phyloP scores from a whole-genome alignment of 177 flowering plant species.

The Telopea speciosissima region DNA sequence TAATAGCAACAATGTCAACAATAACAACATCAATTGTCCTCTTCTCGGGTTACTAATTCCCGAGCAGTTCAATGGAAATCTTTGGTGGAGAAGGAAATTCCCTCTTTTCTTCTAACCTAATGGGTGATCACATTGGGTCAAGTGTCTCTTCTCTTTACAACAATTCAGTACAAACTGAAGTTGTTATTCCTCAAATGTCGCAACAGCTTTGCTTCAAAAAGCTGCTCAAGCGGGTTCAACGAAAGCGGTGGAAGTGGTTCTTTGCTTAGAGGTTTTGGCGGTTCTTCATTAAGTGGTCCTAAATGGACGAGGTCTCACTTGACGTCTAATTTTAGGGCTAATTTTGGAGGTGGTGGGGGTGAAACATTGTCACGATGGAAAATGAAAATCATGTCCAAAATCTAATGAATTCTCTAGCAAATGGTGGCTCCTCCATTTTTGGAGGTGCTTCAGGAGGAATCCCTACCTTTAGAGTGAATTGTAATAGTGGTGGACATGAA shows the following conservation, averaged over 20 bases:
- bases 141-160: conserved; percentile 37
- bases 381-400: conserved; percentile 44
- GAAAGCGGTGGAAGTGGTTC: conserved; percentile 31
- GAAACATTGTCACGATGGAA: conserved; percentile 28
- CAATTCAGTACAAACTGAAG: conserved; percentile 23
- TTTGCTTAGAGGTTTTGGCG: conserved; percentile 38
- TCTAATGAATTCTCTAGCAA: conserved; percentile 53
- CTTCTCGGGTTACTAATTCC: conserved; percentile 30
- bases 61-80: conserved; percentile 32
- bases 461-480: no score
- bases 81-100: conserved; percentile 20
- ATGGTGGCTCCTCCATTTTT: conserved; percentile 37
- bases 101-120: conserved; percentile 29
- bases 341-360: conserved; percentile 22
- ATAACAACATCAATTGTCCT: conserved; percentile 14
- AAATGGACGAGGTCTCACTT: conserved; percentile 23
- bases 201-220: conserved; percentile 70
- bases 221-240: conserved; percentile 69
- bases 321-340: conserved; percentile 23
- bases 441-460: conserved; percentile 28
- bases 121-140: no score
- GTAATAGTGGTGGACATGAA: no score
- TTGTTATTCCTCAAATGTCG: conserved; percentile 54
- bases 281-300: conserved; percentile 24
- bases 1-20: conserved; percentile 1